phyloP scores from a whole-genome alignment of 2,329 filamentous ascomycete genomes.

The Penicillium sp. region DNA sequence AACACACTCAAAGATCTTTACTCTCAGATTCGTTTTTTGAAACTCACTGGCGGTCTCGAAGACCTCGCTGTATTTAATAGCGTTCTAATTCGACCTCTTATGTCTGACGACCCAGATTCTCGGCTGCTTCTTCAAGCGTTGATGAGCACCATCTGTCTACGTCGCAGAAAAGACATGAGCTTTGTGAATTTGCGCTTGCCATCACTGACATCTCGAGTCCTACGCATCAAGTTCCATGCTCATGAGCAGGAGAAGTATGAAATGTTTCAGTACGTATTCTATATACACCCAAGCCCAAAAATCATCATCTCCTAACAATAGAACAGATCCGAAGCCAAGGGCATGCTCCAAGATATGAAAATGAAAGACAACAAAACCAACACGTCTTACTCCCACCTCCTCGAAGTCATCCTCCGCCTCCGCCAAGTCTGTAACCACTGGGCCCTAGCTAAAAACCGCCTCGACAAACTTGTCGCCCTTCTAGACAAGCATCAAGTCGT shows the following conservation, averaged over 20 bases:
- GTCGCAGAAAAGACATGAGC: constrained; percentile 84
- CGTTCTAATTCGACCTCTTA: constrained; percentile 71
- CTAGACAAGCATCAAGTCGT: constrained; percentile 72
- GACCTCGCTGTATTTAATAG: constrained; percentile 74
- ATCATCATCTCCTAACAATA: constrained; percentile 20
- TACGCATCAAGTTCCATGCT: constrained; percentile 72
- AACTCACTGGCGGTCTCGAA: constrained; percentile 76
- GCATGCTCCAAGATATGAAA: constrained; percentile 67
- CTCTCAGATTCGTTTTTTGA: constrained; percentile 77
- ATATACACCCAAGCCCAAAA: background rate
- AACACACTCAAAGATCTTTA: constrained; percentile 83
- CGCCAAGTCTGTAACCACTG: constrained; percentile 89
- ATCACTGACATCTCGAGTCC: constrained; percentile 75
- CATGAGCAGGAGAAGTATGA: constrained; percentile 81
- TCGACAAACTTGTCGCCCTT: constrained; percentile 72
- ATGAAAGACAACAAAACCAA: constrained; percentile 48
- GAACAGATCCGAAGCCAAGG: constrained; percentile 71
- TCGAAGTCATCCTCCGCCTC: constrained; percentile 81
- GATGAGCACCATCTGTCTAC: constrained; percentile 79
- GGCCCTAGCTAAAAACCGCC: constrained; percentile 76
- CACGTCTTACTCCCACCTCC: constrained; percentile 72
- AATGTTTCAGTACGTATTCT: constrained; percentile 63
- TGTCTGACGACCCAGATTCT: constrained; percentile 60
- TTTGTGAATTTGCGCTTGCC: constrained; percentile 84
- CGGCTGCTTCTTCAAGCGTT: constrained; percentile 72